Evolutionary conservation across 176 grass and related monocot genomes (phyloP), one percentile per base, ranked within the genome.

Genomic region (Hordeum marinum): DNA sequence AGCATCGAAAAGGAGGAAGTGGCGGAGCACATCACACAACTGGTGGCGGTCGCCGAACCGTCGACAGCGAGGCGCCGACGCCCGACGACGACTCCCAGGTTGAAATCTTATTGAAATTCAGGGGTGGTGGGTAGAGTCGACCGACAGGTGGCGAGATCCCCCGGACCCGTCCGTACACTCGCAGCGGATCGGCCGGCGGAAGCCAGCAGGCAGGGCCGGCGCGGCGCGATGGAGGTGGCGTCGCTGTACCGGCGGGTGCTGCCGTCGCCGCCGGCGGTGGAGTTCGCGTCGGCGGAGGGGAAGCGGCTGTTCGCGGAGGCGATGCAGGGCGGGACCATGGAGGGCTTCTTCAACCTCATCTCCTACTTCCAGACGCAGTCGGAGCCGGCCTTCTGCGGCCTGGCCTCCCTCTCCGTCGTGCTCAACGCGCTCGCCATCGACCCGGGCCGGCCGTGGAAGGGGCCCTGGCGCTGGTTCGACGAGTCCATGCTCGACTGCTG

Each of bases 401-500:
- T 96, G 60, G 94, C 94, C 73, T 93, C 86, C 83, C 83, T 93
- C 78, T 85, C 89, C 76, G 89, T 93, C 65, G 94, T 96, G 81
- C 87, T 93, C 75, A 96, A 96, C 77, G 94, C 94, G 62, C 94
- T 96, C 81, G 84, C 94, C 54, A 93, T 96, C 87, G 91, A 96
- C 87, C 94, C 91, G 0, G 84, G 66, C 17, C 81, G 91, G 61
- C 80, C 86, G 4, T 88, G 94, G 84, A 96, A 96, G 86, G 94
- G 94, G 54, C 95, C 93, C 41, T 95, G 96, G 96, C 88, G 96
- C 42, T 98, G 96, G 96, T 98, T 95, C 87, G 96, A 98, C 37
- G 96, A 98, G 89, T 92, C 96, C 69, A 98, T 98, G 96, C 89
- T 98, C 45, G 96, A 98, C 39, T 98, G 93, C 82, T 98, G 93